A percentile compares a stretch with the other conserved stretches of the same genome.
Conservation (phyloP, 2,329 filamentous ascomycete species). For the Neofusicoccum sp. region DNA sequence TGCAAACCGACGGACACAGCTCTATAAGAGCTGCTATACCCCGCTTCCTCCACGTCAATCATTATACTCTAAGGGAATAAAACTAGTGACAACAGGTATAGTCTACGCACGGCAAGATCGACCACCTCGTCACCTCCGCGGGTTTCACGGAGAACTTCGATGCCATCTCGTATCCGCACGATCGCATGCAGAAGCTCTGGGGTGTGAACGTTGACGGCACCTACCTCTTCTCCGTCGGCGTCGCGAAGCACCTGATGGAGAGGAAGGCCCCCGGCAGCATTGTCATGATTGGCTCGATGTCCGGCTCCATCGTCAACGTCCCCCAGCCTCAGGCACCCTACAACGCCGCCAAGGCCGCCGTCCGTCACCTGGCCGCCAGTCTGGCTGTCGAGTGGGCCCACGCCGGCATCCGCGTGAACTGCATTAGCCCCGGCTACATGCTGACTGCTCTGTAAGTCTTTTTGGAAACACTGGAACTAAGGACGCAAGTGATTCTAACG, state of each 20-base stretch:
- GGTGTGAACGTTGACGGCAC: conserved; percentile 91
- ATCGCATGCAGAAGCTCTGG: conserved; percentile 91
- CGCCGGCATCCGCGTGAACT: conserved; percentile 87
- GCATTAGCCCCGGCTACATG: conserved; percentile 96
- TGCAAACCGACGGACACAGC: neutral
- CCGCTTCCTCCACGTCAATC: neutral
- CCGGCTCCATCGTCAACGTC: conserved; percentile 87
- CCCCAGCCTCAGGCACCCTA: conserved; percentile 92
- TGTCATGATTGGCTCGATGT: conserved; percentile 96
- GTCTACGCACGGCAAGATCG: conserved; percentile 73
- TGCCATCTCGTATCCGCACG: conserved; percentile 84
- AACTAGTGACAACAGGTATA: conserved; percentile 5
- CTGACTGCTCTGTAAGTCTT: conserved; percentile 77
- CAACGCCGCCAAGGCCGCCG: conserved; percentile 89
- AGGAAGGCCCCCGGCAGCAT: conserved; percentile 78
- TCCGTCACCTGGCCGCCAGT: conserved; percentile 81
- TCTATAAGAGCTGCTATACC: neutral
- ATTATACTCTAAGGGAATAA: neutral
- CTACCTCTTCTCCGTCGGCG: conserved; percentile 79
- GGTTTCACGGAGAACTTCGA: conserved; percentile 97
- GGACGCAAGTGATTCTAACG: neutral
- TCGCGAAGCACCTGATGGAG: conserved; percentile 86
- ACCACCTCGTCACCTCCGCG: conserved; percentile 91
- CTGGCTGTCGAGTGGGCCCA: conserved; percentile 93
- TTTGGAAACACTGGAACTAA: neutral